Evolutionary conservation across 306 rosid genomes (phyloP), one percentile per base, ranked within the genome.

Genomic region (Oemleria cerasiformis): DNA sequence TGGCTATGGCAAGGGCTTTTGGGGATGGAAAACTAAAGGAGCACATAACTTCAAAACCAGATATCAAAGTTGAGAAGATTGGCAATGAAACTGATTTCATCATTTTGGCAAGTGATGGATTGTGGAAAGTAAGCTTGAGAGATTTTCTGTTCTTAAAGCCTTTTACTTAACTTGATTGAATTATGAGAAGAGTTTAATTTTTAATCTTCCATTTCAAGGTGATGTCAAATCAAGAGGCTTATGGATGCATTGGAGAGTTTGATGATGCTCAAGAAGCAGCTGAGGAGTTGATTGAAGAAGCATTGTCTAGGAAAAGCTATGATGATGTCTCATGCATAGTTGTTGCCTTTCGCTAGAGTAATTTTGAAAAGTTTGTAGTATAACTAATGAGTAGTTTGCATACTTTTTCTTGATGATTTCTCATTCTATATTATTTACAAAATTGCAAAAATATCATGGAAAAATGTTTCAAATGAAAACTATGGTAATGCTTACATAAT

Each of bases 241-340:
- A 73, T 53, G 82, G 84, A 21, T 83, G 87, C 69, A 79, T 86
- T 49, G 70, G 41, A 80, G 78, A 78, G 45, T 38, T 70, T 38
- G 84, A 75, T 54, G 88, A 81, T 73, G 82, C 91, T 60, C 23
- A 71, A 50, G 75, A 79, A 68, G 90, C 90, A 61, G 75, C 90
- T 4, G 81, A 78, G 62, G 72, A 76, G 72, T 70, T 87, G 68
- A 74, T 83, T 30, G 70, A 63, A 72, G 74, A 83, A 76, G 86
- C 87, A 7, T 61, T 85, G 55, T 69, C 68, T 34, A 7, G 41
- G 23, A 71, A 83, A 64, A 85, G 91, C 84, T 73, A 65, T 9
- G 90, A 84, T 71, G 91, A 88, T 67, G 79, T 87, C 59, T 87
- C 93, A 51, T 79, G 91, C 81, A 72, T 84, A 45, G 93, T 86